Base-by-base conservation (phyloP, 1,284 basidiomycete species). In the Ceratobasidium theobromae region DNA sequence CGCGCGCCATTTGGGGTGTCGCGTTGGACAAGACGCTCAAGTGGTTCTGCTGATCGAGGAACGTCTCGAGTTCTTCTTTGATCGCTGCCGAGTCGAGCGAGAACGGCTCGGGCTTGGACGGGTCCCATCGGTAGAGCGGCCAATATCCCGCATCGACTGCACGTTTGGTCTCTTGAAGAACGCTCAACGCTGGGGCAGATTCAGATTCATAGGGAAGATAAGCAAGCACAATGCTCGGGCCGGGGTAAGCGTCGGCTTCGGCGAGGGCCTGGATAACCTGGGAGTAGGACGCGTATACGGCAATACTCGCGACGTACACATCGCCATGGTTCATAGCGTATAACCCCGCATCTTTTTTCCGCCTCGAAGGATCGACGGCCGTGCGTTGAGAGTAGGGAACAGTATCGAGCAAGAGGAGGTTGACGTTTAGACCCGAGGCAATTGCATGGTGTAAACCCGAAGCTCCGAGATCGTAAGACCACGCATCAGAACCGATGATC, bases 291-390 rank as follows among this genome's bases (percentile, higher is more conserved):
- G 94, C 90, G 77, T 96, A 98, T 65, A 98, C 88, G 4, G 97
- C 97, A 41, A 97, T 86, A 73, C 91, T 94, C 9, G 95, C 95
- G 65, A 98, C 96, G 75, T 94, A 99, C 67, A 95, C 93, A 74
- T 95, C 90, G 16, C 96, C 96, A 76, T 98, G 93, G 79, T 97
- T 98, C 92, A 99, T 96, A 12, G 96, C 97, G 75, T 99, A 99
- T 53, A 98, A 80, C 0, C 93, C 95, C 49, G 95, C 88, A 77
- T 98, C 95, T 74, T 94, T 94, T 78, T 95, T 96, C 68, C 93
- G 82, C 65, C 88, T 83, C 69, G 83, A 80, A 6, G 86, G 87
- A 70, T 93, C 89, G 32, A 79, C 82, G 21, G 82, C 78, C 71
- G 88, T 86, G 55, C 92, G 87, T 45, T 84, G 77, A 6, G 90